Evolutionary conservation across 805 yeast species (phyloP).

Genomic region (Priceomyces melissophilus): DNA sequence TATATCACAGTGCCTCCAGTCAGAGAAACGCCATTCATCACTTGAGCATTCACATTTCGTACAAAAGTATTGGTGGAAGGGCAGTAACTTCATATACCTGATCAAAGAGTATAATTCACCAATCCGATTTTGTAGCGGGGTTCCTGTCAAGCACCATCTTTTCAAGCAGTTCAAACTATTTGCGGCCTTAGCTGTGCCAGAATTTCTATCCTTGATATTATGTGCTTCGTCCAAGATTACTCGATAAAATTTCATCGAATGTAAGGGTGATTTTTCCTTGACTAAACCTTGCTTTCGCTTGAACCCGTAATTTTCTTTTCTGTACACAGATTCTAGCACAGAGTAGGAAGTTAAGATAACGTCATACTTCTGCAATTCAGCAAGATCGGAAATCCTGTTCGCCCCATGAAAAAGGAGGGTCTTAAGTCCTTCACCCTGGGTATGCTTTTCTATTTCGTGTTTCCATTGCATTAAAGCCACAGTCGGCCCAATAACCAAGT

Average conservation of each 20-base stretch:
- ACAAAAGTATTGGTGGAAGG: slow-evolving; percentile 87
- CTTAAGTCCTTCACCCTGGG: slow-evolving; percentile 59
- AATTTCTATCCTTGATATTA: slow-evolving; percentile 90
- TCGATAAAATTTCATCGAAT: slow-evolving; percentile 71
- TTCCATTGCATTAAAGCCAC: slow-evolving; percentile 99
- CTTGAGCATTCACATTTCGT: slow-evolving; percentile 88
- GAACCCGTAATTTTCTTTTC: slow-evolving; percentile 84
- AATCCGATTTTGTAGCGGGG: slow-evolving; percentile 93
- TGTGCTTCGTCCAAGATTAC: slow-evolving; percentile 96
- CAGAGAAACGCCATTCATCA: slow-evolving; percentile 79
- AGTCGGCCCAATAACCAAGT: slow-evolving; percentile 92
- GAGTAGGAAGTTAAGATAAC: slow-evolving; percentile 91
- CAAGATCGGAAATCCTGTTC: slow-evolving; percentile 56
- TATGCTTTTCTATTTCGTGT: slow-evolving; percentile 83
- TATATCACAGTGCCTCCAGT: slow-evolving; percentile 75
- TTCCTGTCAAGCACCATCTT: slow-evolving; percentile 91
- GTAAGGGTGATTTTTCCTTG: slow-evolving; percentile 74
- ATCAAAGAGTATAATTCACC: slow-evolving; percentile 95
- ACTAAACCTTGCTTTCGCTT: slow-evolving; percentile 65
- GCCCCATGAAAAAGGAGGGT: slow-evolving; percentile 85
- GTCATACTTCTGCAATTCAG: slow-evolving; percentile 62
- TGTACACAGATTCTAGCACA: slow-evolving; percentile 79
- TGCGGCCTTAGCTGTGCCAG: slow-evolving; percentile 92
- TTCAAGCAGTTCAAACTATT: slow-evolving; percentile 67
- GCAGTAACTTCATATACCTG: slow-evolving; percentile 76